These are phyloP conservation scores for Chrysoporthe cubensis DNA, from an alignment of 2,329 filamentous ascomycete genomes.

Conservation along the genomic window DNA sequence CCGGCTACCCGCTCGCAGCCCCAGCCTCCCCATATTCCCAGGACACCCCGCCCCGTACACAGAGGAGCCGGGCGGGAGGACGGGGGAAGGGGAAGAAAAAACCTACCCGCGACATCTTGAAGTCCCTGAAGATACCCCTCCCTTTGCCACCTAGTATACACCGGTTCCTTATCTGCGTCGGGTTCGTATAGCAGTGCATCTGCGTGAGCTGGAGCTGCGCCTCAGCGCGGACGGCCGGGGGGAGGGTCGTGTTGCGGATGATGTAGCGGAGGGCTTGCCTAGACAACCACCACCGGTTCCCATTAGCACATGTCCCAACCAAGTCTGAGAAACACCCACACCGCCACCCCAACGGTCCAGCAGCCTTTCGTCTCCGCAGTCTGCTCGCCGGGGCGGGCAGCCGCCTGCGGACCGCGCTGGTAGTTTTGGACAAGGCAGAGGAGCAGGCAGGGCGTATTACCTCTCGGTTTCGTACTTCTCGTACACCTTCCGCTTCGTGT, in stretches of 20 bases:
- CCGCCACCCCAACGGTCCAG: too few species aligned
- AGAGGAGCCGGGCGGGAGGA: not conserved
- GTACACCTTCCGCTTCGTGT: constrained; percentile 95
- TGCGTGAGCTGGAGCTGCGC: constrained; percentile 91
- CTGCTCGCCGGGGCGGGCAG: too few species aligned
- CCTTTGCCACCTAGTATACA: constrained; percentile 92
- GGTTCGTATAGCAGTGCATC: constrained; percentile 95
- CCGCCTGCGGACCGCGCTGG: too few species aligned
- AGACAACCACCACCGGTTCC: constrained; percentile 14
- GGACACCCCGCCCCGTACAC: not conserved
- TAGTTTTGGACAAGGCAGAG: too few species aligned
- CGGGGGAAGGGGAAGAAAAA: not conserved
- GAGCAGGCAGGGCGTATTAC: constrained; percentile 50
- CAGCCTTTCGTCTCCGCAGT: too few species aligned
- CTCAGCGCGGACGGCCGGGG: constrained; percentile 80
- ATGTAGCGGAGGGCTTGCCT: constrained; percentile 94
- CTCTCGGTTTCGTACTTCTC: constrained; percentile 85
- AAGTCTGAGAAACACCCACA: too few species aligned
- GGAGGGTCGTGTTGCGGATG: constrained; percentile 87
- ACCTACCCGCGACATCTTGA: constrained; percentile 87
- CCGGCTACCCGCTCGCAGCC: not conserved
- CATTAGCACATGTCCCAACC: constrained; percentile 10
- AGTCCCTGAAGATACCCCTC: constrained; percentile 88
- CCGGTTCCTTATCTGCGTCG: constrained; percentile 91
- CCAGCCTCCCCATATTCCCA: not conserved